Percentiles rank a stretch among this genome's conserved stretches.
Evolutionary conservation across 768 basidiomycete genomes (phyloP).

Genomic region (Termitomyces bulborhizus): DNA sequence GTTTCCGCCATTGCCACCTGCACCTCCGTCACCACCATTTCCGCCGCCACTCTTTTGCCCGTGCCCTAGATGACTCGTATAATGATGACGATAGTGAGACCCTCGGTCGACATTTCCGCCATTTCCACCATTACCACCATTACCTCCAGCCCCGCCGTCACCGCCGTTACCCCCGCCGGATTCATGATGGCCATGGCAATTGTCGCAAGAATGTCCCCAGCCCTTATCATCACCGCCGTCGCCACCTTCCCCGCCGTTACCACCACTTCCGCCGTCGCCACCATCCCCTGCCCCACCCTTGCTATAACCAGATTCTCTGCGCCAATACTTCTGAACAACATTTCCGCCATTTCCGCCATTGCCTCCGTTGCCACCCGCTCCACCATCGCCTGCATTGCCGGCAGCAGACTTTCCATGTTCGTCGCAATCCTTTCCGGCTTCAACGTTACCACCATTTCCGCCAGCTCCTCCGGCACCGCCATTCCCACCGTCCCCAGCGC

Average conservation of each 20-base stretch:
- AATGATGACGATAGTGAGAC: neutral
- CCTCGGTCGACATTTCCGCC: neutral
- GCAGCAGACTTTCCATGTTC: neutral
- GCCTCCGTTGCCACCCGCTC: conserved; percentile 3
- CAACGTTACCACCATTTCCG: conserved; percentile 6
- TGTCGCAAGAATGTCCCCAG: neutral
- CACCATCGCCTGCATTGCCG: neutral
- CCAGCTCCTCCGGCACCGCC: conserved; percentile 6
- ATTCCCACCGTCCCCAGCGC: conserved; percentile 6
- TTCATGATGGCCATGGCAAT: neutral
- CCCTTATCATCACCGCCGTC: conserved; percentile 1
- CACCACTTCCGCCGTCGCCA: neutral
- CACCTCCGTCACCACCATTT: conserved; percentile 1
- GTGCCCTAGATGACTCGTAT: neutral
- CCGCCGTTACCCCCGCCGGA: neutral
- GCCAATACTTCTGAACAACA: neutral
- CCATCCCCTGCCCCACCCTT: neutral
- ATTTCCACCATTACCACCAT: conserved; percentile 4
- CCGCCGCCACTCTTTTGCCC: conserved; percentile 1
- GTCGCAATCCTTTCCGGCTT: conserved; percentile 2
- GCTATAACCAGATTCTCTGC: neutral
- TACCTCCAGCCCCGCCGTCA: neutral
- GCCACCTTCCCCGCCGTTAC: conserved; percentile 7
- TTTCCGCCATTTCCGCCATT: conserved; percentile 3
- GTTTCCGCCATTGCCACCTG: neutral